Evolutionary conservation across 805 yeast genomes (phyloP), one percentile per base, ranked within the genome.

Genomic region (Candida pseudofarinosa): DNA sequence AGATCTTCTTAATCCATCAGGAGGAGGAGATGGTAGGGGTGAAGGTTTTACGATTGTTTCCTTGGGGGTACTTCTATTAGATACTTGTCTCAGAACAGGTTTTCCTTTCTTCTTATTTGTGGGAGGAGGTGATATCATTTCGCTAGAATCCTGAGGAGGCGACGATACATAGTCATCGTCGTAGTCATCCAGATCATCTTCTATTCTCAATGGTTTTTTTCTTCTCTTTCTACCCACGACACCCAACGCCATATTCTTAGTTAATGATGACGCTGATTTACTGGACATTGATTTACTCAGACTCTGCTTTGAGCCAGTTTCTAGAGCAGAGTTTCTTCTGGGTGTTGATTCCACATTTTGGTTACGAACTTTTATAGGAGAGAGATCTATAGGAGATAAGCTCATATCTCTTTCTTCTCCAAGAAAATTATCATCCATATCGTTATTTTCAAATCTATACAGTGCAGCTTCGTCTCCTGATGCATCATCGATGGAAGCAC

Each of bases 1-100:
- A 0, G 95, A 85, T 49, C 86, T 67, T 48, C 95, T 69, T 2
- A 77, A 54, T 0, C 80, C 77, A 43, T 66, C 72, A 4, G 71
- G 71, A 4, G 73, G 73, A 1, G 75, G 74, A 3, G 73, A 66
- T 1, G 74, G 75, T 23, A 67, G 58, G 4, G 71, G 71, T 0
- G 66, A 56, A 2, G 62, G 63, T 28, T 53, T 51, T 4, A 49
- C 45, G 14, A 47, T 46, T 13, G 39, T 33, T 32, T 48, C 52
- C 19, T 40, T 35, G 15, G 45, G 37, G 12, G 33, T 15, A 12
- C 33, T 38, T 19, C 39, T 23, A n/a, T 14, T 15, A 7, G 17
- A 15, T 7, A 23, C 28, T 23, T 23, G 28, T 23, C 28, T 23
- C 28, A 6, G 28, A 23, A 23, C 28, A 6, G 10, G 6, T 7